Conservation (phyloP, 106 monocot species). For the Narthecium ossifragum region DNA sequence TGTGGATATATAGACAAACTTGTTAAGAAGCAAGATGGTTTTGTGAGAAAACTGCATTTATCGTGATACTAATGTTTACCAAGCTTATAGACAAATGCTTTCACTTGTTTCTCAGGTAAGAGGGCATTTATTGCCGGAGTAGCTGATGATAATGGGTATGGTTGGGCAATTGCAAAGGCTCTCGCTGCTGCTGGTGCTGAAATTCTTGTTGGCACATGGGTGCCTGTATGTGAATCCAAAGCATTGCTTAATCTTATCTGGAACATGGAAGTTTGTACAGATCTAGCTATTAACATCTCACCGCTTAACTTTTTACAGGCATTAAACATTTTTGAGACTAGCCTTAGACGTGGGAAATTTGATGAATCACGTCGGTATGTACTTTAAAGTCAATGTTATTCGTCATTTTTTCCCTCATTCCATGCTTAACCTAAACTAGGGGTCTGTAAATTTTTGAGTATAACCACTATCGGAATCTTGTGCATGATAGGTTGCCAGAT, state of each 20-base stretch:
- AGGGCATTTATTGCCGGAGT: slow-evolving; percentile 98
- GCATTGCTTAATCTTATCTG: too few relatives aligned
- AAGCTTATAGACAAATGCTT: background rate
- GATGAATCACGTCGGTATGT: slow-evolving; percentile 73
- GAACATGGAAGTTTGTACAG: too few relatives aligned
- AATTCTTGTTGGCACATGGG: slow-evolving; percentile 99
- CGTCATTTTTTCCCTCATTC: too few relatives aligned
- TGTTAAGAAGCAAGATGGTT: too few relatives aligned
- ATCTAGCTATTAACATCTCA: too few relatives aligned
- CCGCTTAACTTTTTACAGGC: slow-evolving; percentile 33
- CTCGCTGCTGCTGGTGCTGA: slow-evolving; percentile 97
- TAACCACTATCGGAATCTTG: too few relatives aligned
- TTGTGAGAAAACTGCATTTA: background rate
- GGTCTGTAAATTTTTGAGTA: too few relatives aligned
- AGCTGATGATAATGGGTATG: slow-evolving; percentile 99
- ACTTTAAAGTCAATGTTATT: background rate
- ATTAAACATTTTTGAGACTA: slow-evolving; percentile 93
- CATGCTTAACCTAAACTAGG: too few relatives aligned
- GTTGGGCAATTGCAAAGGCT: slow-evolving; percentile 98
- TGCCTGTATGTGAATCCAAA: slow-evolving; percentile 75
- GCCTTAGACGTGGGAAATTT: slow-evolving; percentile 89
- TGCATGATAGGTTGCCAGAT: slow-evolving; percentile 60
- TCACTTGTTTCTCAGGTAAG: slow-evolving; percentile 47
- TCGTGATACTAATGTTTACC: background rate
- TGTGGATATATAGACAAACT: too few relatives aligned